Percentiles rank a stretch among this genome's conserved stretches.
Evolutionary conservation across 108 stramenopile genomes (phyloP).

Genomic region (Nitzschia palea): DNA sequence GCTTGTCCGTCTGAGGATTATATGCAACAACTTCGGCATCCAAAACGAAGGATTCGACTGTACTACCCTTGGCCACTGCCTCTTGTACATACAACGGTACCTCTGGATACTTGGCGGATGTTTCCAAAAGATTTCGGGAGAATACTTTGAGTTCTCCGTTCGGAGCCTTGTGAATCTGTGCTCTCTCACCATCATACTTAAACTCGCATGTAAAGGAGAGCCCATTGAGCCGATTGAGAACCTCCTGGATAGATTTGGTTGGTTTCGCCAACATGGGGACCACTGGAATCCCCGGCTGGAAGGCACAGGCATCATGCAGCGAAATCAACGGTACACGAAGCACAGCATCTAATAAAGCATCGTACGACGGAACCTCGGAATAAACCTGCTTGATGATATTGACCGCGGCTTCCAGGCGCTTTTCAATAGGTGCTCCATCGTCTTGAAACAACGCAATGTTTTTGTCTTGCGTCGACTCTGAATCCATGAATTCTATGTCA

Average conservation of each 20-base stretch:
- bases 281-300: slow-evolving; percentile 95
- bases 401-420: slow-evolving; percentile 85
- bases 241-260: slow-evolving; percentile 92
- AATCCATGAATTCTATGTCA: slow-evolving; percentile 33
- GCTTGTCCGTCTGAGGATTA: slow-evolving; percentile 81
- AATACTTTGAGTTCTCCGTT: slow-evolving; percentile 91
- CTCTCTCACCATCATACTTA: slow-evolving; percentile 99
- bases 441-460: slow-evolving; percentile 31
- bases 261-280: slow-evolving; percentile 99
- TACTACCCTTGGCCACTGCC: slow-evolving; percentile 34
- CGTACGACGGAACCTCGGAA: slow-evolving; percentile 92
- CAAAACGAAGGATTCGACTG: slow-evolving; percentile 86
- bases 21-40: slow-evolving; percentile 98
- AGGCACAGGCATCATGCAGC: slow-evolving; percentile 75
- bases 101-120: slow-evolving; percentile 96
- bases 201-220: slow-evolving; percentile 96
- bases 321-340: slow-evolving; percentile 74
- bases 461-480: slow-evolving; percentile 16
- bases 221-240: slow-evolving; percentile 91
- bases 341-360: slow-evolving; percentile 83
- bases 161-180: slow-evolving; percentile 91
- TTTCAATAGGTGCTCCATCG: slow-evolving; percentile 50
- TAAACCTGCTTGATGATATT: slow-evolving; percentile 95
- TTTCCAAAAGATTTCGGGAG: slow-evolving; percentile 92
- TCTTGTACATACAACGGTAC: slow-evolving; percentile 86